phyloP scores from a whole-genome alignment of 345 rosid species.

The Kernera saxatilis region DNA sequence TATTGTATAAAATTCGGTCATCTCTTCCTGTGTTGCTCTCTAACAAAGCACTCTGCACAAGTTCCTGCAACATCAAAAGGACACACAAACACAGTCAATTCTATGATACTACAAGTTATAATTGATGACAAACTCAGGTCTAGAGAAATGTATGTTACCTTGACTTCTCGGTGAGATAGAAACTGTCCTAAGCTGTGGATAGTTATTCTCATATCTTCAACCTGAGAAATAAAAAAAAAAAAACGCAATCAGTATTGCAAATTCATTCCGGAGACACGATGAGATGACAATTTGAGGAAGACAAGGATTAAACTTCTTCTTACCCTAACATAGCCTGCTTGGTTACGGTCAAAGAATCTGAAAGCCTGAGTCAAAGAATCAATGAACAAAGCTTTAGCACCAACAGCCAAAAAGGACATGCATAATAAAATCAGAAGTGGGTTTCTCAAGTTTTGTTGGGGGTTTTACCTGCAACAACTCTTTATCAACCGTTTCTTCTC shows the following conservation, averaged over 20 bases:
- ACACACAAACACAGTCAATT: background rate
- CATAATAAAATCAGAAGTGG: background rate
- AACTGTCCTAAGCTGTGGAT: conserved; percentile 84
- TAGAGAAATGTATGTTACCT: conserved; percentile 41
- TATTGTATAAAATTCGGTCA: conserved; percentile 74
- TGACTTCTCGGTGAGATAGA: conserved; percentile 79
- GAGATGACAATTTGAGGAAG: background rate
- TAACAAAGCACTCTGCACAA: conserved; percentile 79
- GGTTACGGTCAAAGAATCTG: conserved; percentile 90
- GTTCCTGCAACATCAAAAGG: conserved; percentile 51
- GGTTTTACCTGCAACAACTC: conserved; percentile 74
- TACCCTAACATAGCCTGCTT: conserved; percentile 81
- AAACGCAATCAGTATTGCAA: background rate
- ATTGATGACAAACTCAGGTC: background rate
- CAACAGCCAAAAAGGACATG: background rate
- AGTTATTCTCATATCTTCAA: conserved; percentile 88
- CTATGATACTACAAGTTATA: background rate
- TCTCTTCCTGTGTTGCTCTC: conserved; percentile 98
- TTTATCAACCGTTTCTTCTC: conserved; percentile 52
- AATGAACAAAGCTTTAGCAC: conserved; percentile 7
- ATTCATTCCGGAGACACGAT: background rate
- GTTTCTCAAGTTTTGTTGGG: background rate
- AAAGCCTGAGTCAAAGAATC: conserved; percentile 56
- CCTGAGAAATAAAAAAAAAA: conserved; percentile 36
- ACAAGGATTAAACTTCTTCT: background rate